Evolutionary conservation across 164 flowering plant genomes (phyloP), one percentile per base, ranked within the genome.

Genomic region (Dillenia turbinata): DNA sequence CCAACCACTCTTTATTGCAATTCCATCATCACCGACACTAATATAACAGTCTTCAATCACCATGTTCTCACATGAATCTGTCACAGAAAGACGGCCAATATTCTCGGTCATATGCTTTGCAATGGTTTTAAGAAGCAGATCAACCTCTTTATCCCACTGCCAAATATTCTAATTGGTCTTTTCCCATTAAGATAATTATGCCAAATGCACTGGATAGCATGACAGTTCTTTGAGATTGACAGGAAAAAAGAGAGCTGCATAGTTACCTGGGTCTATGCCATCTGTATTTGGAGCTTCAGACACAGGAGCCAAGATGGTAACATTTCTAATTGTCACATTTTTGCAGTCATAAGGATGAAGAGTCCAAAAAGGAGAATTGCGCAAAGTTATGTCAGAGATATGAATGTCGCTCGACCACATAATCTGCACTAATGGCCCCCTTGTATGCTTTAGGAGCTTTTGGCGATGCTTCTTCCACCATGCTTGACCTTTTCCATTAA

Each of bases 1-100:
- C 99, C 99, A 94, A 19, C 99, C 99, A 66, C 99, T 94, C 82
- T 91, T 94, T 68, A 94, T 94, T 50, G 99, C 99, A 69, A 94
- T 81, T 17, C 74, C 96, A 72, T 94, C 99, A 77, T 94, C 99
- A 24, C 99, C 99, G 43, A 91, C 97, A 66, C 96, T 89, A 47
- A 94, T 94, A 74, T 94, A 89, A 71, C 93, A 87, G 72, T 91
- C 86, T 72, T 94, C 96, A 60, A 94, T 91, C 64, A 85, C 77
- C 86, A 94, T 71, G 73, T 88, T 87, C 66, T 87, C 92, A 57
- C 96, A 94, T 44, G 99, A 94, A 83, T 94, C 99, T 94, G 89
- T 68, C 6, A 6, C 40, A 33, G 40, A 33, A 33, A 33, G 40
- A 33, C 7, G 5, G 7, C 40, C 40, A 33, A 33, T 26, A 26